These are phyloP conservation scores for Hymenoscyphus occultus DNA, from an alignment of 2,329 filamentous ascomycete genomes.

Conservation along the genomic window DNA sequence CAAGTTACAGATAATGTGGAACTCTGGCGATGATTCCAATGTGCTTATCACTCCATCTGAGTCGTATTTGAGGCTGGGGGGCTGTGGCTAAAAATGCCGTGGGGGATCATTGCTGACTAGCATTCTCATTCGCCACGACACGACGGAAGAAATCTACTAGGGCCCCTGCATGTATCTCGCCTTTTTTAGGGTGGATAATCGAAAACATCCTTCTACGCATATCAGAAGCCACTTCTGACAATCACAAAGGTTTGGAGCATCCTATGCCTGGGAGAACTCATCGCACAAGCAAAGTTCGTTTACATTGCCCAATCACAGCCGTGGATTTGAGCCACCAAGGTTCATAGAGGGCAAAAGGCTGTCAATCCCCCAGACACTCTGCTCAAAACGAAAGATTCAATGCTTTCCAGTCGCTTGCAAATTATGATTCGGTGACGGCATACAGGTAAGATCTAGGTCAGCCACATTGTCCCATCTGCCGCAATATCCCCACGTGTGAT, in stretches of 20 bases:
- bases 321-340: neutral
- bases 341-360: neutral
- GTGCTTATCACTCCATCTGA: neutral
- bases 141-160: neutral
- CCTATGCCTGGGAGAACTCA: slow-evolving; percentile 4
- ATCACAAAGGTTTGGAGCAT: neutral
- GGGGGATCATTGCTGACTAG: slow-evolving; percentile 1
- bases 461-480: neutral
- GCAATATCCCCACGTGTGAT: neutral
- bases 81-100: slow-evolving; percentile 11
- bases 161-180: neutral
- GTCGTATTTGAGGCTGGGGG: slow-evolving; percentile 10
- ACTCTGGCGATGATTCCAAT: neutral
- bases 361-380: slow-evolving; percentile 7
- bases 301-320: slow-evolving; percentile 10
- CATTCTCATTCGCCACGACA: slow-evolving; percentile 9
- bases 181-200: neutral
- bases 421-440: slow-evolving; percentile 5
- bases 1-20: neutral
- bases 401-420: neutral
- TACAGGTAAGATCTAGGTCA: neutral
- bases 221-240: neutral
- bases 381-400: neutral
- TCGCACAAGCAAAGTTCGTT: neutral
- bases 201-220: neutral